Conservation (phyloP, 1,284 basidiomycete species). For the Retiboletus flavoniger region DNA sequence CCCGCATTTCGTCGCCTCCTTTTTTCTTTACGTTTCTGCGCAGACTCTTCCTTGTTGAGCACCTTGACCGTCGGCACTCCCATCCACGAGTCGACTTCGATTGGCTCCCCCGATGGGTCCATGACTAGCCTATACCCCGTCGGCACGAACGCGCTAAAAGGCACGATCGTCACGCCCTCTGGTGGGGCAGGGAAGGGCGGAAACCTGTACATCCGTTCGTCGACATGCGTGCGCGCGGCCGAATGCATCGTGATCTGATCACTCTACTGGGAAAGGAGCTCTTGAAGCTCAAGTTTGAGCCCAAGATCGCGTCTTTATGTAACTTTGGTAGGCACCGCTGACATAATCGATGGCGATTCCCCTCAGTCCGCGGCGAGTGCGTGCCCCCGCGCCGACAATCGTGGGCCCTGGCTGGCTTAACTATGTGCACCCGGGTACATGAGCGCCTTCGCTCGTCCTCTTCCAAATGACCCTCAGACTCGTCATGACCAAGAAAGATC, state of each 20-base stretch:
- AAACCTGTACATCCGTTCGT: slow-evolving; percentile 25
- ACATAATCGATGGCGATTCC: slow-evolving; percentile 2
- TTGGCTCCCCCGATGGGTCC: slow-evolving; percentile 18
- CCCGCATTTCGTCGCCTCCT: slow-evolving; percentile 28
- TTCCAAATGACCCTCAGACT: slow-evolving; percentile 25
- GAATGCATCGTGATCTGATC: slow-evolving; percentile 1
- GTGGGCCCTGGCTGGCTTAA: too few species aligned
- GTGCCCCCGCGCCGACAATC: not conserved
- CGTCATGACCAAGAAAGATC: slow-evolving; percentile 27
- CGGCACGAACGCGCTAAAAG: slow-evolving; percentile 43
- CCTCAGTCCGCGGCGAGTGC: too few species aligned
- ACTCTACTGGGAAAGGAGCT: too few species aligned
- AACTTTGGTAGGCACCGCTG: too few species aligned
- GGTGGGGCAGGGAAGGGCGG: slow-evolving; percentile 49
- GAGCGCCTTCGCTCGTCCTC: not conserved
- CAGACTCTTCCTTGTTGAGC: slow-evolving; percentile 36
- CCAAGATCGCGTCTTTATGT: too few species aligned
- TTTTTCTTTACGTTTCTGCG: slow-evolving; percentile 33
- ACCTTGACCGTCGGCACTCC: slow-evolving; percentile 47
- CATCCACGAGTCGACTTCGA: slow-evolving; percentile 41
- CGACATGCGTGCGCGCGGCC: not conserved
- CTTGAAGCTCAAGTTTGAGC: too few species aligned
- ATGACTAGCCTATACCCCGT: slow-evolving; percentile 33
- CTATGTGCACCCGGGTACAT: not conserved
- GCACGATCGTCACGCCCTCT: slow-evolving; percentile 38